A percentile compares a stretch with the other conserved stretches of the same genome.
Evolutionary conservation across 441 rosid genomes (phyloP).

Genomic region (Gossypium davidsonii): DNA sequence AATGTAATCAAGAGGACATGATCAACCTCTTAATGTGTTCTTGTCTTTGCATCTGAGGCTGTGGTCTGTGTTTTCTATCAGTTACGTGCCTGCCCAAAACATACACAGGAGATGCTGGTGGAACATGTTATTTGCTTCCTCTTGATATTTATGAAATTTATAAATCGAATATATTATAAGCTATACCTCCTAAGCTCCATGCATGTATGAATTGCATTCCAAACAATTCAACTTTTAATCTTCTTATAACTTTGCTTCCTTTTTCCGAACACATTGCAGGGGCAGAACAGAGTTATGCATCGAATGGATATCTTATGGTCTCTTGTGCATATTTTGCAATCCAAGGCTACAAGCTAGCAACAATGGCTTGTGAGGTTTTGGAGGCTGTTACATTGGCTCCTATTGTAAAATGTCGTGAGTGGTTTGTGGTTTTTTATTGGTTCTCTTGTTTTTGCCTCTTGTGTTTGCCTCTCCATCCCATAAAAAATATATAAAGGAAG

Average conservation of each 20-base stretch:
- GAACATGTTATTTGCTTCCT: not conserved
- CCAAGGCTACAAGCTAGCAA: constrained; percentile 42
- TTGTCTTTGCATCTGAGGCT: not conserved
- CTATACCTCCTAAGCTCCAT: not conserved
- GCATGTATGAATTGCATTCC: not conserved
- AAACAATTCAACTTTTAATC: not conserved
- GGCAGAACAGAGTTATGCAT: constrained; percentile 62
- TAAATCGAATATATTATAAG: not conserved
- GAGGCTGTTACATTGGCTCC: constrained; percentile 18
- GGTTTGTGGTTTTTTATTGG: constrained; percentile 25
- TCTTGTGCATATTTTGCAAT: constrained; percentile 73
- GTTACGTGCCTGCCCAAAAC: not conserved
- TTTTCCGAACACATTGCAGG: constrained; percentile 40
- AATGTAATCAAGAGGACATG: not conserved
- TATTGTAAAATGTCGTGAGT: constrained; percentile 28
- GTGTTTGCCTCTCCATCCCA: constrained; percentile 13
- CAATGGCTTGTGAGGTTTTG: constrained; percentile 20
- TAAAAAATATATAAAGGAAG: not conserved
- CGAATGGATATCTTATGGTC: constrained; percentile 95
- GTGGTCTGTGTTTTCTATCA: not conserved
- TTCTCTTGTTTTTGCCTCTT: constrained; percentile 15
- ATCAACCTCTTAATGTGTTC: constrained; percentile 1
- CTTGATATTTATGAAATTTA: not conserved
- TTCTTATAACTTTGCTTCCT: not conserved
- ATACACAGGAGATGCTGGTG: not conserved